Base-by-base conservation (phyloP, 2,329 filamentous ascomycete species). In the Trichoderma polysporum region DNA sequence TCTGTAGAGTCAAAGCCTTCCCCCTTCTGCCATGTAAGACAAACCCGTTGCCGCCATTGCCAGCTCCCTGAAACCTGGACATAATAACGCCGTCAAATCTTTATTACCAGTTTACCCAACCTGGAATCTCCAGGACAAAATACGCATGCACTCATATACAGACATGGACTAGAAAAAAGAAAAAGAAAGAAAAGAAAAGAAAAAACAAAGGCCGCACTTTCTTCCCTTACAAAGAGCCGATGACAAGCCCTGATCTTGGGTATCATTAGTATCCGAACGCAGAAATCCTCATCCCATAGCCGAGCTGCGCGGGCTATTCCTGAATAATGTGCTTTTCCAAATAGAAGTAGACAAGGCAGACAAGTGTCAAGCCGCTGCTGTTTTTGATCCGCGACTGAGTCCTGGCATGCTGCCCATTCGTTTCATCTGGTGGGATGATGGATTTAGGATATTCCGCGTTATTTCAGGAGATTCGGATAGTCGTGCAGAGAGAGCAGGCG, bases 401-500 rank as follows among this genome's bases (percentile, higher is more conserved):
- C 70, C 74, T 6, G 76, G 70, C 56, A 78, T 72, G 50, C 72
- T 76, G 39, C 72, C 68, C 7, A 77, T 74, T 35, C 76, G 74
- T 67, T 79, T 80, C 71, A 74, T 73, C 65, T 73, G 76, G 47
- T 77, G 74, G 19, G 74, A 72, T 45, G 72, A 70, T 15, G 75
- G 71, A 65, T 76, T 79, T 25, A 77, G 66, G 41, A 76, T 72
- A 27, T 77, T 77, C 63, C 81, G 77, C 52, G 80, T 76, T 68
- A 83, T 72, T 70, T 84, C 81, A n/a, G 81, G 80, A 0, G 82
- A 83, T 33, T 78, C 80, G 10, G 81, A 80, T 35, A 75, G 66
- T 47, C 73, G 71, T 19, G 54, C 33, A 22, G 73, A 63, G 13
- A 74, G 54, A 29, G 73, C 72, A 22, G 76, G 73, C 37, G 77